Evolutionary conservation across 1,284 basidiomycete species (phyloP).

Genomic region (Ceratobasidium sp.): DNA sequence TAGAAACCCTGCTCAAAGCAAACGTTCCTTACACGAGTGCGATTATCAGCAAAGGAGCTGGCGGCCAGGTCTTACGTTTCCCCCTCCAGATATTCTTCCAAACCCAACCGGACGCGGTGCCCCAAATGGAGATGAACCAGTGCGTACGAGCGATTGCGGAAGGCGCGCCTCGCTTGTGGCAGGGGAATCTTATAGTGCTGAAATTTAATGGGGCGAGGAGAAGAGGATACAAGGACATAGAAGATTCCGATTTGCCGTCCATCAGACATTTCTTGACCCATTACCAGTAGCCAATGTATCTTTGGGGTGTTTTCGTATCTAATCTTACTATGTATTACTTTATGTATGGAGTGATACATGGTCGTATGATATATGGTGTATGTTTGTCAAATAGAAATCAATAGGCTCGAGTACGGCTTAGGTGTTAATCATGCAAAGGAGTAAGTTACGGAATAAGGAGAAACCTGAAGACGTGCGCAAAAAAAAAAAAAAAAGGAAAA

Average conservation of each 20-base stretch:
- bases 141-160: conserved; percentile 5
- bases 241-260: conserved; percentile 4
- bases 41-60: background rate
- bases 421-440: too few species aligned
- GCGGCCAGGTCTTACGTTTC: background rate
- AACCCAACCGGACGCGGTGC: background rate
- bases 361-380: background rate
- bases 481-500: too few species aligned
- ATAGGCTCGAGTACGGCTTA: too few species aligned
- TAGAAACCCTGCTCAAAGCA: background rate
- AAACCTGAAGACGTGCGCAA: too few species aligned
- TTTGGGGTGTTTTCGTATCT: background rate
- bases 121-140: background rate
- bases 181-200: conserved; percentile 65
- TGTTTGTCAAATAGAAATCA: too few species aligned
- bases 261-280: conserved; percentile 20
- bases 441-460: too few species aligned
- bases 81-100: conserved; percentile 7
- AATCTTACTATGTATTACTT: background rate
- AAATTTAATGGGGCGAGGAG: conserved; percentile 79
- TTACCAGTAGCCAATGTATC: background rate
- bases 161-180: conserved; percentile 9
- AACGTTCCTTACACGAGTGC: background rate
- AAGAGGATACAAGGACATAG: conserved; percentile 22
- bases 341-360: too few species aligned